phyloP scores from a whole-genome alignment of 768 basidiomycete genomes.

The Rhizopogon vesiculosus region DNA sequence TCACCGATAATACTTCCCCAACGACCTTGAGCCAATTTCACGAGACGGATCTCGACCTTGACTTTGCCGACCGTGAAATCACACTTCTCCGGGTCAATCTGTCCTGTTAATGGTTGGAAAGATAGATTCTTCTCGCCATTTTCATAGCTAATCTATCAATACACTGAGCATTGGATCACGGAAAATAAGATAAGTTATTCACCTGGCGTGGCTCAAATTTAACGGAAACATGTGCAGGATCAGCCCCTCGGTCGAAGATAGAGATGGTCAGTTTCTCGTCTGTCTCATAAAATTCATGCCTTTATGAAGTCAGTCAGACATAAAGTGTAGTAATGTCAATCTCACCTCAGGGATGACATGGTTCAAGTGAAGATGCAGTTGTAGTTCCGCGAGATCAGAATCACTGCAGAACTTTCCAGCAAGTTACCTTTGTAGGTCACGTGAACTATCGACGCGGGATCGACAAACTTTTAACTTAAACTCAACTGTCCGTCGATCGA shows the following conservation, averaged over 20 bases:
- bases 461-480: neutral
- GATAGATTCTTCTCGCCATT: constrained; percentile 67
- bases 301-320: constrained; percentile 19
- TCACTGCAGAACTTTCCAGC: constrained; percentile 21
- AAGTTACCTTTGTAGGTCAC: constrained; percentile 13
- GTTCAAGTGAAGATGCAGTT: neutral
- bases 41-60: constrained; percentile 82
- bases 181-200: constrained; percentile 6
- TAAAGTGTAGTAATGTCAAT: neutral
- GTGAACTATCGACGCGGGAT: constrained; percentile 6
- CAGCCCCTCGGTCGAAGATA: constrained; percentile 74
- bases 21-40: constrained; percentile 58
- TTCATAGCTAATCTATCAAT: constrained; percentile 34
- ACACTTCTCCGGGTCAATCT: constrained; percentile 63
- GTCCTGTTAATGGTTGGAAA: constrained; percentile 78
- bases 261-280: constrained; percentile 71
- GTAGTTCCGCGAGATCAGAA: too few species aligned
- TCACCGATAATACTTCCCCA: constrained; percentile 81
- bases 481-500: too few species aligned
- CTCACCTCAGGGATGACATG: constrained; percentile 27
- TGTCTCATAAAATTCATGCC: constrained; percentile 87
- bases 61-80: constrained; percentile 72
- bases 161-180: neutral
- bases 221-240: constrained; percentile 58
- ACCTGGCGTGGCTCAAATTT: constrained; percentile 65